Base-by-base conservation (phyloP, 495 filamentous ascomycete genomes). In the Ramalina peruviana region DNA sequence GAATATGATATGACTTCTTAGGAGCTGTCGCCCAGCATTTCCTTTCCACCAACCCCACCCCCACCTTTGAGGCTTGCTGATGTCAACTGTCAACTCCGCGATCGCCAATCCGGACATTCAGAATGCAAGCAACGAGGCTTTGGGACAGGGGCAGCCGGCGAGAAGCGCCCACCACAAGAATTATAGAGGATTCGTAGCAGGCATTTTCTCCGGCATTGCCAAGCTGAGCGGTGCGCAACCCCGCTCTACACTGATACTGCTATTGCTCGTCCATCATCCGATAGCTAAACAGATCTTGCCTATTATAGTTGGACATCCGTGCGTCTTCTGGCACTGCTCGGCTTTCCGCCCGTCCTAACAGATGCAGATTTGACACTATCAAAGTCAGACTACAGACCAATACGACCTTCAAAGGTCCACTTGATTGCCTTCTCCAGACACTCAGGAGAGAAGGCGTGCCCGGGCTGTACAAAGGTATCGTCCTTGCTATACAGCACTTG, bases 301-400 rank as follows among this genome's bases (percentile, higher is more conserved):
- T 62, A n/a, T n/a, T n/a, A n/a, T n/a, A 81, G 78, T 83, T 55
- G 80, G 81, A 7, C 81, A 85, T 70, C 81, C 81, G 73, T 80
- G 68, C 43, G 73, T 69, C 53, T 26, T 13, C 13, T 20, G 15
- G 9, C 15, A 39, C 23, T 33, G 1, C 4, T 11, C 41, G 23
- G 7, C 30, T 38, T 48, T 71, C 70, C 56, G 69, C 69, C 54
- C 69, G 72, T 61, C 72, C 78, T 46, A 30, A 49, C 39, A 36
- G 17, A 15, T 16, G 36, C 52, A 75, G 72, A 55, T 97, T 97
- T 71, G 90, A 97, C 63, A 97, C 90, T 0, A 80, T 97, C 64
- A 96, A 97, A 67, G 89, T 96, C 53, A 85, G 92, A 20, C 71
- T 98, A 19, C 92, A 98, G 63, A 96, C 92, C n/a, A 83, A 84